phyloP scores from a whole-genome alignment of 164 flowering plant species.

The Annona cherimola region DNA sequence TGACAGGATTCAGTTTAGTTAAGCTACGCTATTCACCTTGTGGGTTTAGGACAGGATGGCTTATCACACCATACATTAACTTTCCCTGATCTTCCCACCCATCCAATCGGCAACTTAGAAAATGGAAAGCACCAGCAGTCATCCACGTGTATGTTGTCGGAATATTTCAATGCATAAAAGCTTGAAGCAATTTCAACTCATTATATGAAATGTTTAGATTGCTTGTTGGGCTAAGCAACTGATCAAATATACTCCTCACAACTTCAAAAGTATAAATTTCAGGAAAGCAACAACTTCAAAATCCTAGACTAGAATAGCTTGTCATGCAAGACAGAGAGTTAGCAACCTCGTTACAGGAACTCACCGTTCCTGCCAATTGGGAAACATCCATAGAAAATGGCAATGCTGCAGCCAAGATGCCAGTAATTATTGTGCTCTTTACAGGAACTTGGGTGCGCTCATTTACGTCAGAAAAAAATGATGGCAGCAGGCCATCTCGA shows the following conservation, averaged over 20 bases:
- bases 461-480: conserved; percentile 75
- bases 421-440: conserved; percentile 78
- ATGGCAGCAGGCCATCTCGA: conserved; percentile 89
- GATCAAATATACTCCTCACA: not conserved
- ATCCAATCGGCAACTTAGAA: not conserved
- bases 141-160: not conserved
- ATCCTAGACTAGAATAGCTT: not conserved
- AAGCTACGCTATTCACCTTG: not conserved
- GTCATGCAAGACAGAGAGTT: not conserved
- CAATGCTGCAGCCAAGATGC: conserved; percentile 58
- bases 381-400: conserved; percentile 90
- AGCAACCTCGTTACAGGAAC: conserved; percentile 13
- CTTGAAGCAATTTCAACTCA: not conserved
- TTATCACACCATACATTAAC: not conserved
- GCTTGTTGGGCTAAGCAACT: not conserved
- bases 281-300: not conserved
- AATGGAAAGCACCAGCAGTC: not conserved
- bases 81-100: not conserved
- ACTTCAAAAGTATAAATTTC: not conserved
- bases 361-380: conserved; percentile 92
- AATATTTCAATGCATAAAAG: not conserved
- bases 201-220: not conserved
- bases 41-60: not conserved
- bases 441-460: conserved; percentile 74
- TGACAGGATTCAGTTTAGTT: not conserved